These are phyloP conservation scores for Clathrus columnatus DNA, from an alignment of 768 basidiomycete species.

Conservation along the genomic window DNA sequence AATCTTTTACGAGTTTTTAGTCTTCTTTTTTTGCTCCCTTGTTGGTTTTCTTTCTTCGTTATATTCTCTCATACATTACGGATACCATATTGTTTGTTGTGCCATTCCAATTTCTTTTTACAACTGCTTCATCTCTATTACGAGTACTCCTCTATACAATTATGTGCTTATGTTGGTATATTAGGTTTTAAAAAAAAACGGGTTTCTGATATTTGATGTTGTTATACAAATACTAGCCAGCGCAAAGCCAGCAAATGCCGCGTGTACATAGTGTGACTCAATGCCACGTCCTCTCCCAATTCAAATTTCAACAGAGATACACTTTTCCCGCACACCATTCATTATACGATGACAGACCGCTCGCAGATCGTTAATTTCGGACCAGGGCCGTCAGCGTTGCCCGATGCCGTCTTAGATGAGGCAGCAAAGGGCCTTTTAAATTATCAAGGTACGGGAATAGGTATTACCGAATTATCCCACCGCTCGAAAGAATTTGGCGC, in stretches of 20 bases:
- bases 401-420: slow-evolving; percentile 75
- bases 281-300: too few relatives aligned
- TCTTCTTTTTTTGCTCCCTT: not conserved
- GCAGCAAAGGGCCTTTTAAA: slow-evolving; percentile 82
- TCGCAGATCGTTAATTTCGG: slow-evolving; percentile 79
- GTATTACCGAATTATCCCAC: slow-evolving; percentile 93
- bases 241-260: too few relatives aligned
- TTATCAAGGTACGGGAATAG: slow-evolving; percentile 86
- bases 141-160: too few relatives aligned
- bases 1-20: not conserved
- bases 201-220: too few relatives aligned
- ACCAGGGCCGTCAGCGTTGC: slow-evolving; percentile 89
- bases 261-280: too few relatives aligned
- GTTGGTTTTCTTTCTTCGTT: too few relatives aligned
- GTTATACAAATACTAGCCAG: too few relatives aligned
- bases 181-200: too few relatives aligned
- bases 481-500: slow-evolving; percentile 82
- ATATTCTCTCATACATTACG: too few relatives aligned
- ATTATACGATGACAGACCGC: slow-evolving; percentile 24
- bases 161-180: too few relatives aligned
- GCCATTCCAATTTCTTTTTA: not conserved
- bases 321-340: too few relatives aligned
- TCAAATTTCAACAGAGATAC: too few relatives aligned
- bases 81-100: not conserved
- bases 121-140: not conserved